Evolutionary conservation across 176 grass and related monocot species (phyloP), one percentile per base, ranked within the genome.

Genomic region (Coix lacrymajobi): DNA sequence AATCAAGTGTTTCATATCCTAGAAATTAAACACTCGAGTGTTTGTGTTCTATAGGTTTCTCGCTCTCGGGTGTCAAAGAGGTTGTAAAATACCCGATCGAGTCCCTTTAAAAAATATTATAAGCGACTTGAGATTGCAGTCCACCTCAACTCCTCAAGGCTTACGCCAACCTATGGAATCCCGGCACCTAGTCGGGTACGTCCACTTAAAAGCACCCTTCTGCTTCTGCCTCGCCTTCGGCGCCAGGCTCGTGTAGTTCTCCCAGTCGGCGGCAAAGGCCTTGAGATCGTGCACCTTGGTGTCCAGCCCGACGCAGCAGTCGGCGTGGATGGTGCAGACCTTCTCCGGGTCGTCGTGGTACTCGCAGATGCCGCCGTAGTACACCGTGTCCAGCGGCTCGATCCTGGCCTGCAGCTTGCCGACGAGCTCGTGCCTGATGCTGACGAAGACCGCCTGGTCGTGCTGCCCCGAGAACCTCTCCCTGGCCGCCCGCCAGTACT

Each of bases 281-380:
- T 24, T 78, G 31, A 92, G 75, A 20, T 88, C 85, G 30, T 54
- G 29, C 38, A 88, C 13, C 74, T 92, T 92, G 13, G 11, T 62
- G 0, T 15, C 54, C 1, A 85, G 22, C 8, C 86, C 82, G 3
- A 85, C 10, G 30, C 81, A 85, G 52, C 90, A 92, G 14, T 77
- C 78, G 6, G 77, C 82, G 14, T 92, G 90, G 45, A 92, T 36
- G 9, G 86, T 92, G 77, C 71, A 88, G 20, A 85, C 13, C 67
- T 46, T 85, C 39, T 76, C 77, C 3, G 77, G 66, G 66, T 85
- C 54, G 9, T 81, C 48, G 17, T 56, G 56, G 11, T 57, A 63
- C 30, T 92, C 34, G 2, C 86, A 92, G 40, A 92, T 45, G 0
- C 90, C 81, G 1, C 78, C 71, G 0, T 58, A 58, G 44, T 85